Conservation (phyloP, 352 stramenopile genomes). For the Pythium aristosporum region DNA sequence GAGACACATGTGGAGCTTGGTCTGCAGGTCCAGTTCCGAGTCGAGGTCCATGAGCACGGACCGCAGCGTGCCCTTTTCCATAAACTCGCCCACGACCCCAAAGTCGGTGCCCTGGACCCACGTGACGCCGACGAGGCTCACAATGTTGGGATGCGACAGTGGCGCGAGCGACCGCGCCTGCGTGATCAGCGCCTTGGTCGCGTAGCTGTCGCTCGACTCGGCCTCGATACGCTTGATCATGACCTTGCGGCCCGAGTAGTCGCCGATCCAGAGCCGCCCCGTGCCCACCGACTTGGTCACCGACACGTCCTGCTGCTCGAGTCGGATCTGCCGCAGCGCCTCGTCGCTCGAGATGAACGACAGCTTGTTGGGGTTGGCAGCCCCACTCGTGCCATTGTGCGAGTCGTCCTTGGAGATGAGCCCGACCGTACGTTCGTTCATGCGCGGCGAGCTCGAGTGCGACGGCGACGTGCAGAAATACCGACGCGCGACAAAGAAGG, state of each 20-base stretch:
- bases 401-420: conserved; percentile 29
- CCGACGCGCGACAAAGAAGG: conserved; percentile 38
- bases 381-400: background rate
- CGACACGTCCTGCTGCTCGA: conserved; percentile 56
- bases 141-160: conserved; percentile 66
- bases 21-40: conserved; percentile 49
- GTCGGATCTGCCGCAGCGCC: conserved; percentile 44
- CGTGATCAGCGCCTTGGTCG: conserved; percentile 62
- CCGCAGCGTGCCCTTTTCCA: conserved; percentile 69
- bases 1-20: conserved; percentile 64
- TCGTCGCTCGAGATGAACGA: conserved; percentile 76
- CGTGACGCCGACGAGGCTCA: conserved; percentile 60
- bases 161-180: conserved; percentile 48
- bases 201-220: conserved; percentile 51
- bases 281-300: conserved; percentile 54
- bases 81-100: conserved; percentile 68
- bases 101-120: conserved; percentile 81
- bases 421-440: conserved; percentile 22
- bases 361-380: conserved; percentile 26
- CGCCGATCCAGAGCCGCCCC: conserved; percentile 53
- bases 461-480: conserved; percentile 27
- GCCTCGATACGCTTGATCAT: conserved; percentile 75
- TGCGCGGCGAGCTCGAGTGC: conserved; percentile 11
- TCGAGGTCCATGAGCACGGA: conserved; percentile 55
- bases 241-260: conserved; percentile 56